These are phyloP conservation scores for Penicillium crystallinum DNA, from an alignment of 495 filamentous ascomycete genomes.

Conservation along the genomic window DNA sequence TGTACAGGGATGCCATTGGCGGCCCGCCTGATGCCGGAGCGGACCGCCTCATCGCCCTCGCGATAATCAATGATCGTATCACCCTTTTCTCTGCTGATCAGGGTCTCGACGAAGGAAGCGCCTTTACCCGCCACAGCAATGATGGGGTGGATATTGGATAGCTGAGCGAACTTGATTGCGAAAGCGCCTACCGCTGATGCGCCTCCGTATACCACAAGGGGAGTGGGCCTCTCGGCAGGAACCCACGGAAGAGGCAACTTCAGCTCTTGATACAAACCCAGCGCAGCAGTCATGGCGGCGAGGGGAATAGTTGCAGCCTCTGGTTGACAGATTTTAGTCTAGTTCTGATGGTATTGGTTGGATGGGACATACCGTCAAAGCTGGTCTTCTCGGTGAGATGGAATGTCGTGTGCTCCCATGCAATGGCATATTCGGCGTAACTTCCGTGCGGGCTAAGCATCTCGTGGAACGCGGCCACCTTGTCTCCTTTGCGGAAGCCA, in stretches of 20 bases:
- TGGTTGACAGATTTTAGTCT: not conserved
- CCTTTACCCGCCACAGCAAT: slow-evolving; percentile 63
- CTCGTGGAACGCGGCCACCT: slow-evolving; percentile 67
- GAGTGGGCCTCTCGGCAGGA: slow-evolving; percentile 37
- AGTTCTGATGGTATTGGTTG: no score
- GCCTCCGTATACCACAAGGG: slow-evolving; percentile 64
- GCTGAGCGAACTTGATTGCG: slow-evolving; percentile 60
- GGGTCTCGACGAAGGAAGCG: slow-evolving; percentile 47
- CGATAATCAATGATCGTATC: slow-evolving; percentile 72
- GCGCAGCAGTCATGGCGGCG: slow-evolving; percentile 67
- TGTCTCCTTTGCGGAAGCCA: slow-evolving; percentile 62
- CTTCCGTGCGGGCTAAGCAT: slow-evolving; percentile 50
- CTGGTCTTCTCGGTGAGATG: slow-evolving; percentile 57
- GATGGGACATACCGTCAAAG: slow-evolving; percentile 54
- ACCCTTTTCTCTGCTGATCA: slow-evolving; percentile 60
- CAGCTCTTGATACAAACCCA: slow-evolving; percentile 56
- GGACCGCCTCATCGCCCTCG: slow-evolving; percentile 24
- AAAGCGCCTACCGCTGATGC: slow-evolving; percentile 63
- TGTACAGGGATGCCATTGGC: slow-evolving; percentile 16
- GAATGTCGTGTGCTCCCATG: slow-evolving; percentile 61
- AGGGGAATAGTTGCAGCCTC: slow-evolving; percentile 69
- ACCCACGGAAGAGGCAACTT: slow-evolving; percentile 62
- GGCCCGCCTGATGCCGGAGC: slow-evolving; percentile 18
- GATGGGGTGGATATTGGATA: slow-evolving; percentile 68
- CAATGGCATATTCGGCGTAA: slow-evolving; percentile 69